These are phyloP conservation scores for Epichloe hybrida DNA, from an alignment of 2,329 filamentous ascomycete genomes.

Conservation along the genomic window DNA sequence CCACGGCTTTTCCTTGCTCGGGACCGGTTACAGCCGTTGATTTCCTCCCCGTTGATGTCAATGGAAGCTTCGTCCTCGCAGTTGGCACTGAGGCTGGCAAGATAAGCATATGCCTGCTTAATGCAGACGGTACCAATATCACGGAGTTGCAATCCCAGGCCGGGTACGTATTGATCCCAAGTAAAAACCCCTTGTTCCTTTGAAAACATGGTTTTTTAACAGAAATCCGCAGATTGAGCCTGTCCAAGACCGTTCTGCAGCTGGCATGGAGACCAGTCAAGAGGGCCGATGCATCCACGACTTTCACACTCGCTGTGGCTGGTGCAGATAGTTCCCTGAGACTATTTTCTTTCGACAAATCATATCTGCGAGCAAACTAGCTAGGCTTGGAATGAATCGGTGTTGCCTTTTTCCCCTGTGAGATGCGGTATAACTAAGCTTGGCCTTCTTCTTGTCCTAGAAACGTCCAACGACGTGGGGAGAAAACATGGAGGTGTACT, in stretches of 20 bases:
- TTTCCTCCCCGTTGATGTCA: conserved; percentile 33
- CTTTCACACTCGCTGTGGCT: conserved; percentile 35
- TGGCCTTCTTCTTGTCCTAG: no score
- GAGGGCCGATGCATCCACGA: conserved; percentile 14
- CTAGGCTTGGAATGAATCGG: neutral
- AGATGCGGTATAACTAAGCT: no score
- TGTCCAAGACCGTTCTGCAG: conserved; percentile 53
- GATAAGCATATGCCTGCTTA: conserved; percentile 30
- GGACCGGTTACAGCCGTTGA: conserved; percentile 59
- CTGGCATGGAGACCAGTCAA: conserved; percentile 51
- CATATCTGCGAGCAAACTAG: conserved; percentile 10
- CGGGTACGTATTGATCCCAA: conserved; percentile 23
- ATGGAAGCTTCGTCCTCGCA: conserved; percentile 30
- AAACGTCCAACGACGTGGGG: no score
- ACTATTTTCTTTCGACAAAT: conserved; percentile 33
- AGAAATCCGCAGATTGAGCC: conserved; percentile 15
- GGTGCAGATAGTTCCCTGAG: conserved; percentile 49
- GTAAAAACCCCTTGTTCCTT: fast-evolving
- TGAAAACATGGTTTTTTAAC: conserved; percentile 6
- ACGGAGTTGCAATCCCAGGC: conserved; percentile 21
- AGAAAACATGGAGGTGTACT: no score
- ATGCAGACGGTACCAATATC: conserved; percentile 24
- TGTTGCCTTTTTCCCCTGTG: no score
- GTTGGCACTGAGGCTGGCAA: conserved; percentile 44
- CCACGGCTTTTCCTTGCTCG: conserved; percentile 38